Percentiles rank a stretch among this genome's conserved stretches.
Conservation (phyloP, 2,329 filamentous ascomycete species). For the Diaporthe eres region DNA sequence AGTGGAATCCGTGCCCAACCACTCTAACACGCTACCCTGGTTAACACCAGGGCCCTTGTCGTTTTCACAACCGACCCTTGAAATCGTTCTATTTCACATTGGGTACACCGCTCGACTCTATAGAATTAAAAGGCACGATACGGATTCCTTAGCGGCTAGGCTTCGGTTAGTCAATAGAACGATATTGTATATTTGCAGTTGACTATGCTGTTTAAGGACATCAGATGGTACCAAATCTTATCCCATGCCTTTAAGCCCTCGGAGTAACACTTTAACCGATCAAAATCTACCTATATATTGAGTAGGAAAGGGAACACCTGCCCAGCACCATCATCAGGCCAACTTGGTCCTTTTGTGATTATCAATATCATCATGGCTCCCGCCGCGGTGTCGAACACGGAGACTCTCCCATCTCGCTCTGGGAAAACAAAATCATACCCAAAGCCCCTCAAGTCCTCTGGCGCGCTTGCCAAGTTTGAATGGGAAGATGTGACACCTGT, state of each 20-base stretch:
- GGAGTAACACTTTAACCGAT: neutral
- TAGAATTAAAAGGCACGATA: neutral
- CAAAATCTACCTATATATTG: neutral
- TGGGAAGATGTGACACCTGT: slow-evolving; percentile 41
- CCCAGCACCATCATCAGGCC: too few species aligned
- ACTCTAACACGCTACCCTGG: neutral
- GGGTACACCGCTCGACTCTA: too few species aligned
- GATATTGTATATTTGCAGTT: neutral
- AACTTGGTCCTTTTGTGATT: rapidly evolving
- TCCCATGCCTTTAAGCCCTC: neutral
- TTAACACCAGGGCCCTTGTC: neutral
- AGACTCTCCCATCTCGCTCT: neutral
- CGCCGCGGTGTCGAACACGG: neutral
- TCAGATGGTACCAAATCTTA: neutral
- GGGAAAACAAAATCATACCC: slow-evolving; percentile 17
- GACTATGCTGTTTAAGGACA: neutral
- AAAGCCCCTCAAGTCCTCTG: slow-evolving; percentile 35
- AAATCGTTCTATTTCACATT: neutral
- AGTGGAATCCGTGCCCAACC: neutral
- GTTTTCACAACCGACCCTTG: neutral
- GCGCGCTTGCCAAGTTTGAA: slow-evolving; percentile 31
- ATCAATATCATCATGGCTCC: neutral
- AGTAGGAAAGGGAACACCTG: neutral
- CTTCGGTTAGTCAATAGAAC: neutral
- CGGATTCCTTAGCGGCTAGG: too few species aligned